Evolutionary conservation across 148 eudicot genomes (phyloP), one percentile per base, ranked within the genome.

Genomic region (Rheum nobile): DNA sequence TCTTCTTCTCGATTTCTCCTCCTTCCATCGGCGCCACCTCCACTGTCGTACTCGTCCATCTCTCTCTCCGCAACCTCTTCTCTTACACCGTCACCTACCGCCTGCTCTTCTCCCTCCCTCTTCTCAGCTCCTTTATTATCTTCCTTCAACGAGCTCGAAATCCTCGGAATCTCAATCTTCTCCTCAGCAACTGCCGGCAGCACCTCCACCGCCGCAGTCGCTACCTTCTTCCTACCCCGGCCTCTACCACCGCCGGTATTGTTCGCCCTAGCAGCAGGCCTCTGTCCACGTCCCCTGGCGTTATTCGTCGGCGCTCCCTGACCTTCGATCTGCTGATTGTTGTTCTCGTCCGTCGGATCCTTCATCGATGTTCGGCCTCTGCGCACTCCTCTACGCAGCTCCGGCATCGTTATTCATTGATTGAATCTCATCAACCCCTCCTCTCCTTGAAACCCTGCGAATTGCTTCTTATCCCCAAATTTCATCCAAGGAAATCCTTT

Each of bases 401-500:
- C 84, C 54, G 88, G 89, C 88, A 86, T 88, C 80, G 76, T 88
- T 86, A 87, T 86, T 82, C 84, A 81, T 71, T 85, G 65, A 79
- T 50, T 72, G 41, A 38, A 17, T 3, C 14, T 17, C 71, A 67
- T 67, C 71, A 67, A 34, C 22, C 16, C 22, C 71, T 67, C 41
- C 71, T 32, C 71, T 17, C 26, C 41, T 12, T 17, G 22, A 67
- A 32, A 67, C 67, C 88, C 82, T 80, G 47, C 61, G 75, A 21
- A 16, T 46, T 67, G 46, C 72, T 34, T 54, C 22, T 59, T 68
- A 31, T n/a, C 46, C 44, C 17, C 35, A 69, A 31, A 69, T 67
- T 35, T 32, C 71, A 67, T 67, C 71, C 67, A 47, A 47, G 19
- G 19, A 47, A 47, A 41, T 41, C 44, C 1, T 6, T n/a, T 50